A percentile compares a stretch with the other conserved stretches of the same genome.
phyloP scores from a whole-genome alignment of 2,329 filamentous ascomycete species.

The Trichophyton equinum region DNA sequence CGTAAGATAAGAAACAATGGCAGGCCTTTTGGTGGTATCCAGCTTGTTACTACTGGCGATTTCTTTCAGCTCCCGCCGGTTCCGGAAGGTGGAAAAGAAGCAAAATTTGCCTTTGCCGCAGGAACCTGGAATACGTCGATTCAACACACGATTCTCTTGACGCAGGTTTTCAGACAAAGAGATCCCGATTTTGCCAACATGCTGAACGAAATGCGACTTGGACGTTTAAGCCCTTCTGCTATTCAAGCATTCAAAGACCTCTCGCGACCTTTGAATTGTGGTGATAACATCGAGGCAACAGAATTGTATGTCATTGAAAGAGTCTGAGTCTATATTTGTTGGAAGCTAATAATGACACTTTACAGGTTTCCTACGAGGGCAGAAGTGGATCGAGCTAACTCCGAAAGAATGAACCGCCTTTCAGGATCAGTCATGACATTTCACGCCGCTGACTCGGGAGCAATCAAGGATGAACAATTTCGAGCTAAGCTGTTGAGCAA shows the following conservation, averaged over 20 bases:
- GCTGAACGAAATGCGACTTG: slow-evolving; percentile 95
- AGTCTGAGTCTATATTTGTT: neutral
- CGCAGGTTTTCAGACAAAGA: slow-evolving; percentile 90
- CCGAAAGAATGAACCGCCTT: slow-evolving; percentile 56
- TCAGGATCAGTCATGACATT: slow-evolving; percentile 56
- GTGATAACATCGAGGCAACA: slow-evolving; percentile 68
- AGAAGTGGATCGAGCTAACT: slow-evolving; percentile 83
- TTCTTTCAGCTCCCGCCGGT: slow-evolving; percentile 97
- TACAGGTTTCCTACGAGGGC: slow-evolving; percentile 67
- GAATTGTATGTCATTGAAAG: slow-evolving; percentile 49
- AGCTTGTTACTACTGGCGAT: slow-evolving; percentile 88
- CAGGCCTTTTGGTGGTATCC: slow-evolving; percentile 87
- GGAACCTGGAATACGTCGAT: slow-evolving; percentile 85
- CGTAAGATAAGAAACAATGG: slow-evolving; percentile 79
- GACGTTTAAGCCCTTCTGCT: slow-evolving; percentile 63
- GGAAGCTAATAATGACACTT: slow-evolving; percentile 10
- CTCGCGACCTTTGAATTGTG: slow-evolving; percentile 55
- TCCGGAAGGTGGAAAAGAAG: slow-evolving; percentile 58
- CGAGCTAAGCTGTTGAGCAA: slow-evolving; percentile 70
- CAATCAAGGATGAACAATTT: slow-evolving; percentile 49
- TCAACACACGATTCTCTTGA: slow-evolving; percentile 87
- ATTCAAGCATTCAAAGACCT: slow-evolving; percentile 64
- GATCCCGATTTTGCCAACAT: slow-evolving; percentile 83
- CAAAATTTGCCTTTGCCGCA: slow-evolving; percentile 88
- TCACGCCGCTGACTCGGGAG: slow-evolving; percentile 61